Base-by-base conservation (phyloP, 176 grass and related monocot genomes). In the Aegilops sharonensis region DNA sequence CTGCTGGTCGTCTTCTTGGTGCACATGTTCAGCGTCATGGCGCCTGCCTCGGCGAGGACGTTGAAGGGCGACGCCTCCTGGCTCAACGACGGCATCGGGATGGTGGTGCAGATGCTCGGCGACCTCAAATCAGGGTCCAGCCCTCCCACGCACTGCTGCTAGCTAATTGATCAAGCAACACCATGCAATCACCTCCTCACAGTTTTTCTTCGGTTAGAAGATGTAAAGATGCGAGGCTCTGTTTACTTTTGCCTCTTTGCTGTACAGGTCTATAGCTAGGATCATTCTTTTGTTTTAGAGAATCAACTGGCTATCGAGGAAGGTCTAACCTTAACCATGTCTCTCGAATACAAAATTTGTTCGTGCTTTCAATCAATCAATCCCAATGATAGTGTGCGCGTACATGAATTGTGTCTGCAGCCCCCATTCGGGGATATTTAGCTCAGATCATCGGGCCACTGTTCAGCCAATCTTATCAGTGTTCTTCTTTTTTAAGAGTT, bases 111-210 rank as follows among this genome's bases (percentile, higher is more conserved):
- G 21, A 4, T 82, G 30, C 84, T 90, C 30, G 52, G 78, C 5
- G 39, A 39, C 71, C 4, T 86, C 8, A 86, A 86, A 21, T 82
- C 83, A 0, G 11, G 64, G 1, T 8, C 35, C 62, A 81, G 68
- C 23, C 29, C 83, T 6, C 63, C n/a, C 27, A 63, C 83, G 5
- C 78, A 82, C 71, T 86, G 88, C 83, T 86, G 88, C 78, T 69
- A 36, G 88, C 78, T 70, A 37, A 32, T 13, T 3, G 25, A 32
- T 21, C 54, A 32, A 59, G 56, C 52, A 56, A 56, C 15, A 18
- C 52, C 52, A 56, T 7, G 42, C 42, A 40, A 43, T 43, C 42
- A 43, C 42, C n/a, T n/a, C 32, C 11, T 76, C 12, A 34, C 39
- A 13, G 39, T 11, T 52, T 85, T 23, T 24, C 3, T 75, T 50